phyloP scores from a whole-genome alignment of 2,329 filamentous ascomycete genomes.

The Neofusicoccum parvum region DNA sequence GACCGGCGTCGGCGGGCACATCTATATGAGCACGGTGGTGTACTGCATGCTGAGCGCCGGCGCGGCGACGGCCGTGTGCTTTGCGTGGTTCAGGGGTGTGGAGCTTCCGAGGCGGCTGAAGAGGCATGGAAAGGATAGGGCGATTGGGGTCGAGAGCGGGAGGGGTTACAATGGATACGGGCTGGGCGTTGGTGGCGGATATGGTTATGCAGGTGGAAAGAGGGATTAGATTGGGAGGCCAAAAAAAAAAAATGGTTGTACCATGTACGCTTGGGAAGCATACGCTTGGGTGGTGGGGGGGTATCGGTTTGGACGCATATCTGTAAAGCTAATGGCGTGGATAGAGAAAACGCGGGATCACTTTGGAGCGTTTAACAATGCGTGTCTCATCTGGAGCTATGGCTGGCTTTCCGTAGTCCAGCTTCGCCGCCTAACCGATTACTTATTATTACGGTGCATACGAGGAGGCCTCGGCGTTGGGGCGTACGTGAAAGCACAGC shows the following conservation, averaged over 20 bases:
- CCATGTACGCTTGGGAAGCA: no score
- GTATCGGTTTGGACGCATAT: background rate
- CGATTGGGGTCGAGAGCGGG: constrained; percentile 36
- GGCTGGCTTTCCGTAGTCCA: no score
- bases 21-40: constrained; percentile 52
- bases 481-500: no score
- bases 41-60: constrained; percentile 53
- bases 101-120: constrained; percentile 55
- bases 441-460: no score
- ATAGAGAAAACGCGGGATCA: background rate
- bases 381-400: no score
- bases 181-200: constrained; percentile 41
- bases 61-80: constrained; percentile 52
- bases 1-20: constrained; percentile 54
- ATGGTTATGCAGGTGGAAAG: constrained; percentile 50
- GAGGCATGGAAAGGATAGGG: constrained; percentile 59
- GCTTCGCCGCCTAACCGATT: no score
- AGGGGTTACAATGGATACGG: constrained; percentile 41
- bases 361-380: background rate
- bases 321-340: background rate
- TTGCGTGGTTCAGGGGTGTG: constrained; percentile 58
- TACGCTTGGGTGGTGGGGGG: no score
- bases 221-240: constrained; percentile 37
- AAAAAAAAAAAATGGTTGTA: no score
- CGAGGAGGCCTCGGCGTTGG: no score